phyloP scores from a whole-genome alignment of 768 basidiomycete genomes.

The Russula sp. region DNA sequence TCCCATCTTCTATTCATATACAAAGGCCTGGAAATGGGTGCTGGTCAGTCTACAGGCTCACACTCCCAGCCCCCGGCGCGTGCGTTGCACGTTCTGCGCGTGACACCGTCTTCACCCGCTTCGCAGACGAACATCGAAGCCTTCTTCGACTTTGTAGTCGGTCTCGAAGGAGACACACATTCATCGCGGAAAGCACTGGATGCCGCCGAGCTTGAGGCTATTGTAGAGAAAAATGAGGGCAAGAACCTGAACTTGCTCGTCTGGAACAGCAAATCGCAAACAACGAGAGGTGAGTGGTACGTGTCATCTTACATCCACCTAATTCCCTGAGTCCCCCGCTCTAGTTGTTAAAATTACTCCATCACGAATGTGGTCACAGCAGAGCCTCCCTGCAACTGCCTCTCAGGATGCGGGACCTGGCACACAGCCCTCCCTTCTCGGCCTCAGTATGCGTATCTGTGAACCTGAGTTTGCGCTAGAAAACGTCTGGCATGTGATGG shows the following conservation, averaged over 20 bases:
- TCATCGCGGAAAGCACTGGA: constrained; percentile 52
- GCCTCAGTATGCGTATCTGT: constrained; percentile 90
- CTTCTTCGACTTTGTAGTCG: constrained; percentile 96
- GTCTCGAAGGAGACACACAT: constrained; percentile 66
- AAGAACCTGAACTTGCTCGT: constrained; percentile 61
- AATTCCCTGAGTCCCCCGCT: background rate
- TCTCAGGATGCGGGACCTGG: constrained; percentile 35
- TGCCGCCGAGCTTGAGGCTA: constrained; percentile 62
- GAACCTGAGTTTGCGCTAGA: constrained; percentile 83
- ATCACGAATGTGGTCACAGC: constrained; percentile 73
- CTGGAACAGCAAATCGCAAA: constrained; percentile 76
- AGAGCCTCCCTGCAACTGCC: constrained; percentile 32
- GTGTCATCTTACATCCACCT: background rate
- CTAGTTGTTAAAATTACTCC: constrained; percentile 80
- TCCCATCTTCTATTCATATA: background rate
- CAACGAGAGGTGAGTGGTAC: constrained; percentile 50
- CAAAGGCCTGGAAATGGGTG: constrained; percentile 51
- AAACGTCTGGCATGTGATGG: constrained; percentile 97
- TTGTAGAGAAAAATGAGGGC: constrained; percentile 79
- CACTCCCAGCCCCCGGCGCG: constrained; percentile 43
- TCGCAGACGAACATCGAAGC: constrained; percentile 80
- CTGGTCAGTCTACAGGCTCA: constrained; percentile 55
- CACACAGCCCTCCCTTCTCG: constrained; percentile 81
- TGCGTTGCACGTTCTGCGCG: constrained; percentile 82
- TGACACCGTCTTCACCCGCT: constrained; percentile 84